A percentile compares a stretch with the other conserved stretches of the same genome.
Evolutionary conservation across 1,284 basidiomycete species (phyloP).

Genomic region (Tilletia caries): DNA sequence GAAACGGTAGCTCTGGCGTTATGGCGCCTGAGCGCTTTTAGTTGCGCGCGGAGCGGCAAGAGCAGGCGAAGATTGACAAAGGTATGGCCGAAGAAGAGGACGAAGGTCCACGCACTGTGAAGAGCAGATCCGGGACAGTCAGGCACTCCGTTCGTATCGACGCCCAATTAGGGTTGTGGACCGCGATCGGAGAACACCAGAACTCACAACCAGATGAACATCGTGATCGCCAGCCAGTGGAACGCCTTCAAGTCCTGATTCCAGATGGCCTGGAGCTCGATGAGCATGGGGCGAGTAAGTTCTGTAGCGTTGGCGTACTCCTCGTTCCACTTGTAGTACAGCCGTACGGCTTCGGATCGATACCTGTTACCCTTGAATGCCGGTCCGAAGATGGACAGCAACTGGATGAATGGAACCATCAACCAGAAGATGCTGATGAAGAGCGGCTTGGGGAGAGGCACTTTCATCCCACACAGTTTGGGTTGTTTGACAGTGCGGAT

Average conservation of each 20-base stretch:
- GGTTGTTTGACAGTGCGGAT: not conserved
- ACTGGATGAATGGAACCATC: not conserved
- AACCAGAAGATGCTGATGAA: not conserved
- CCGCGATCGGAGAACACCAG: too few relatives aligned
- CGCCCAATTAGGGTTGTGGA: too few relatives aligned
- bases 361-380: not conserved
- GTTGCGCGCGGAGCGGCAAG: not conserved
- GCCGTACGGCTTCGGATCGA: not conserved
- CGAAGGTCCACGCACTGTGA: not conserved
- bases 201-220: conserved; percentile 13
- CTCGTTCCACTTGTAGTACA: not conserved
- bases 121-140: not conserved
- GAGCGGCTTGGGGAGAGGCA: not conserved
- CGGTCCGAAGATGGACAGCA: not conserved
- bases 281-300: not conserved
- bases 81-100: not conserved
- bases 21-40: not conserved
- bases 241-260: not conserved
- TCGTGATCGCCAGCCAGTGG: conserved; percentile 2
- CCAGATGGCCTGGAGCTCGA: not conserved
- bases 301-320: not conserved
- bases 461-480: not conserved
- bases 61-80: not conserved
- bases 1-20: not conserved
- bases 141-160: not conserved